phyloP scores from a whole-genome alignment of 371 early-diverging fungal genomes.

The Synchytrium microbalum region DNA sequence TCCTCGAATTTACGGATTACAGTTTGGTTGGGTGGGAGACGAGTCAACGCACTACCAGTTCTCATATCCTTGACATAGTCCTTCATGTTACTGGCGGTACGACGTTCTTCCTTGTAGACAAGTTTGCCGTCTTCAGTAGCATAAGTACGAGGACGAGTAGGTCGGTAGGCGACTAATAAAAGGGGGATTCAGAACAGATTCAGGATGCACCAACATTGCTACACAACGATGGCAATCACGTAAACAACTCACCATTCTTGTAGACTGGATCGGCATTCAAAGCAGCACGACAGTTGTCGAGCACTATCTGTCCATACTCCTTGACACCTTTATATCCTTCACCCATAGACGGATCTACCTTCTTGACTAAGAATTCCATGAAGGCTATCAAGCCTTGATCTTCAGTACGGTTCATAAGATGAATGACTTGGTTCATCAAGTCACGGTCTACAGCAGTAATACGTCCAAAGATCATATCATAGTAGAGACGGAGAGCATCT shows the following conservation, averaged over 20 bases:
- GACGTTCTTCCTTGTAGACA: conserved; percentile 66
- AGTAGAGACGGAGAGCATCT: conserved; percentile 83
- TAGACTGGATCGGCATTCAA: conserved; percentile 71
- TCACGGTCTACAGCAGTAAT: conserved; percentile 86
- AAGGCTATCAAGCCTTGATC: conserved; percentile 59
- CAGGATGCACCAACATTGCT: not conserved
- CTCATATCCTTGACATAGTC: conserved; percentile 41
- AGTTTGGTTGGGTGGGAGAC: conserved; percentile 21
- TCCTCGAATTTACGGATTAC: conserved; percentile 24
- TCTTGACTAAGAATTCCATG: conserved; percentile 79
- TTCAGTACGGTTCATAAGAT: conserved; percentile 88
- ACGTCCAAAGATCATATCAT: conserved; percentile 86
- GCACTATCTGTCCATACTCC: conserved; percentile 69
- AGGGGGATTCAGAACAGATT: conserved; percentile 1
- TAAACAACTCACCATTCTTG: conserved; percentile 62
- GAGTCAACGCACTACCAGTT: conserved; percentile 33
- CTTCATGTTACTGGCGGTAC: conserved; percentile 39
- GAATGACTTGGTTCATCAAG: conserved; percentile 81
- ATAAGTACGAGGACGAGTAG: conserved; percentile 73
- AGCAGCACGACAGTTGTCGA: conserved; percentile 81
- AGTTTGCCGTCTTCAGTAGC: conserved; percentile 76
- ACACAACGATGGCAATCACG: not conserved
- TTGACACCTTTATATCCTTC: conserved; percentile 76
- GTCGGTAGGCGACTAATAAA: conserved; percentile 42
- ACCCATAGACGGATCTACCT: conserved; percentile 50